Evolutionary conservation across 2,329 filamentous ascomycete genomes (phyloP), one percentile per base, ranked within the genome.

Genomic region (Penicillium occitanis): DNA sequence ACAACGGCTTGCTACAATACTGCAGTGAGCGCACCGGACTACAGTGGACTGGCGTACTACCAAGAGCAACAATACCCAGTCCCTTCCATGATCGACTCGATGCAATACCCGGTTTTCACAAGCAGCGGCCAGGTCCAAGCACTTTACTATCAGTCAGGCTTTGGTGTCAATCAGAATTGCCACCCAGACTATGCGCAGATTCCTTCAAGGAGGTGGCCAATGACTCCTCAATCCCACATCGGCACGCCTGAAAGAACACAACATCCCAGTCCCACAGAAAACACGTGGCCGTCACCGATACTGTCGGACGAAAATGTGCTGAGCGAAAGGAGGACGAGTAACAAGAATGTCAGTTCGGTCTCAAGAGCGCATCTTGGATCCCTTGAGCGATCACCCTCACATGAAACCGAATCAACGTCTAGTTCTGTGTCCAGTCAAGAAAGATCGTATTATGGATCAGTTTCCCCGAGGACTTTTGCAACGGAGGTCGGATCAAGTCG

Each of bases 141-240:
- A 2, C 68, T 73, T 2, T 72, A 70, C 44, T 76, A 75, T 62
- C 70, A 70, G 19, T 62, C 71, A 3, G 57, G 63, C 1, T 64
- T 74, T 48, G 73, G 72, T 1, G 37, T 69, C 37, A 65, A 65
- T 13, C 40, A 64, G 6, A 58, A 57, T 28, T 66, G 67, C 5
- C 65, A 68, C 51, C 50, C 64, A 33, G 70, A 71, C 35, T 57
- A 66, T 14, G 57, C 53, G n/a, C 70, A 73, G 8, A n/a, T 68
- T 28, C 51, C 69, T 17, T 42, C 46, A 42, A 65, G 63, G 3
- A 62, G 69, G n/a, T 77, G 75, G 75, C 66, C 71, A 42, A 67
- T 70, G 17, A 73, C 70, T 1, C 70, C 73, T 25, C 67, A 68
- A 46, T 71, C 73, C 2, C 72, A 70, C 11, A 68, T 68, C 42